Evolutionary conservation across 2,329 filamentous ascomycete genomes (phyloP).

Genomic region (Raffaelea ambrosiae): DNA sequence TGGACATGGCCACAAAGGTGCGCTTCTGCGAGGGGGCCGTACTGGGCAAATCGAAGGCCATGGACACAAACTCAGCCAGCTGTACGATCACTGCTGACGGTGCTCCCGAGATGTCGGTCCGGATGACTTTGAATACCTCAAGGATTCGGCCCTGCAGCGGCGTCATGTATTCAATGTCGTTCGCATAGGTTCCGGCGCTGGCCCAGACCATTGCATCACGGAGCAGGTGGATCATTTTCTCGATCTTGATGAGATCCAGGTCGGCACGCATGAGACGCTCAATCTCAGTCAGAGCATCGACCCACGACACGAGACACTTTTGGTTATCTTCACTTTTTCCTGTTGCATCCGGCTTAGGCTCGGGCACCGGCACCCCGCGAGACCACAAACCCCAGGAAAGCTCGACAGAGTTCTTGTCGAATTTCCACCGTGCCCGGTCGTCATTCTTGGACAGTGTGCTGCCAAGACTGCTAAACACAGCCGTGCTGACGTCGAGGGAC

Average conservation of each 20-base stretch:
- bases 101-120: conserved; percentile 55
- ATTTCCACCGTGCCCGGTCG: conserved; percentile 31
- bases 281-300: conserved; percentile 65
- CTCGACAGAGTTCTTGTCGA: conserved; percentile 45
- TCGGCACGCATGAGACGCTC: conserved; percentile 64
- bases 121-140: conserved; percentile 57
- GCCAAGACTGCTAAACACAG: conserved; percentile 58
- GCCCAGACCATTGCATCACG: conserved; percentile 63
- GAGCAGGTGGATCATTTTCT: conserved; percentile 63
- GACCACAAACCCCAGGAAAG: conserved; percentile 65
- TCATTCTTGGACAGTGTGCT: conserved; percentile 50
- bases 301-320: conserved; percentile 76
- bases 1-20: conserved; percentile 85
- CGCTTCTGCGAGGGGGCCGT: conserved; percentile 38
- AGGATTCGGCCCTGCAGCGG: conserved; percentile 63
- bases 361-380: conserved; percentile 48
- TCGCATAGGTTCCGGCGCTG: conserved; percentile 57
- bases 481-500: conserved; percentile 62
- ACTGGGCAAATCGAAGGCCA: conserved; percentile 51
- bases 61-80: conserved; percentile 60
- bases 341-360: conserved; percentile 16
- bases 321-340: conserved; percentile 57
- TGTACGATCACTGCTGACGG: conserved; percentile 61
- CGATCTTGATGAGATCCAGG: conserved; percentile 53
- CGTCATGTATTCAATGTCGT: conserved; percentile 65